Evolutionary conservation across 75 land plant genomes (phyloP), one percentile per base, ranked within the genome.

Genomic region (Ceratopteris richardii): DNA sequence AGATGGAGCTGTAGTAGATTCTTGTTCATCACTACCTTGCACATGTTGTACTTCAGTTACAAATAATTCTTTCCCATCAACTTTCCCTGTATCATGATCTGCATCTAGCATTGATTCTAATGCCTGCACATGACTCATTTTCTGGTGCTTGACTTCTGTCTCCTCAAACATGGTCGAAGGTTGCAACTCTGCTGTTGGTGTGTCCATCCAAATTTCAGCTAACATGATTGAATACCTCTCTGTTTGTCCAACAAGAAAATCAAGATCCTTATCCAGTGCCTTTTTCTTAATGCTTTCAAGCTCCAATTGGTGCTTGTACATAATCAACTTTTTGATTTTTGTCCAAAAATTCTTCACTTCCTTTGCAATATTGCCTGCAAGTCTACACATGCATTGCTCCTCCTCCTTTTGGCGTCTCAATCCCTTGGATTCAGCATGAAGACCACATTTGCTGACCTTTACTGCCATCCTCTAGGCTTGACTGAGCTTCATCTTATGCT

Each of bases 211-310:
- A 51, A 92, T 95, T 56, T 86, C 99, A 23, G 99, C 99, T 31
- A 95, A 74, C 99, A 90, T 95, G 30, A 88, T 81, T 39, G 99
- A 95, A 66, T 95, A 94, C 98, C 98, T 86, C 70, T 95, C 99
- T n/a, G 99, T 95, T 62, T 95, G 99, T 7, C 99, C 99, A 31
- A 95, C 56, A 73, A 95, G 88, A 68, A 81, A 90, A 75, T 95
- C 88, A 54, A 95, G 83, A 56, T 95, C 97, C 62, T 90, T 95
- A 73, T 95, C 99, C 44, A 87, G 84, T 31, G 89, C 89, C 57
- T 83, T 91, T 63, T 95, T 95, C 73, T 84, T 87, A 60, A 68
- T 86, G 36, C 82, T 89, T 57, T 95, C 99, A 50, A 84, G 62
- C 70, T 83, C 84, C 60, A 82, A 52, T 51, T 87, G 99, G 66